Evolutionary conservation across 169 alveolate species (phyloP).

Genomic region (Cryptosporidium andersoni): DNA sequence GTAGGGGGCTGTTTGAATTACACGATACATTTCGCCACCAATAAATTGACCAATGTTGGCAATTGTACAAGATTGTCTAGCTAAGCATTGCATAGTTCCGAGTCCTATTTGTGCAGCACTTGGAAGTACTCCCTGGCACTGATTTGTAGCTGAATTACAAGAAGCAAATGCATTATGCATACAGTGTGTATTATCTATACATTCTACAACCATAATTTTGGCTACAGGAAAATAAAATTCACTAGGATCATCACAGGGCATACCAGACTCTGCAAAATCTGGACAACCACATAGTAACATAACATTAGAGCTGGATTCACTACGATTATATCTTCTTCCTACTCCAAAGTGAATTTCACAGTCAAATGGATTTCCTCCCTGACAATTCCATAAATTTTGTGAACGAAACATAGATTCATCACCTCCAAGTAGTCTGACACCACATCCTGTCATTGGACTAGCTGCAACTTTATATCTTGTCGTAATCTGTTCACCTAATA

Average conservation of each 20-base stretch:
- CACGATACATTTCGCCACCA: slow-evolving; percentile 74
- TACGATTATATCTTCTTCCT: slow-evolving; percentile 67
- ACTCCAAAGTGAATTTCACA: slow-evolving; percentile 71
- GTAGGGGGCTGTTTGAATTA: slow-evolving; percentile 75
- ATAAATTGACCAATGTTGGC: slow-evolving; percentile 66
- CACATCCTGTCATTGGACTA: slow-evolving; percentile 69
- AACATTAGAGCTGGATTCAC: slow-evolving; percentile 30
- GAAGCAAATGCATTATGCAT: slow-evolving; percentile 70
- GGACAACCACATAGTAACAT: slow-evolving; percentile 68
- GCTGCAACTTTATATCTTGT: slow-evolving; percentile 67
- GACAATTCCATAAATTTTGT: slow-evolving; percentile 54
- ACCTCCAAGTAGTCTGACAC: slow-evolving; percentile 42
- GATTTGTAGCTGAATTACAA: slow-evolving; percentile 54
- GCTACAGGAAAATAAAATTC: slow-evolving; percentile 69
- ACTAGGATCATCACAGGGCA: slow-evolving; percentile 71
- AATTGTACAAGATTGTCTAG: slow-evolving; percentile 62
- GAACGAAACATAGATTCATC: slow-evolving; percentile 66
- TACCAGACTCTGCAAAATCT: slow-evolving; percentile 52
- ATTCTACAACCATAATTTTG: slow-evolving; percentile 49
- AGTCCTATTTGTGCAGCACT: slow-evolving; percentile 69
- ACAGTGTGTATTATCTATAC: slow-evolving; percentile 65
- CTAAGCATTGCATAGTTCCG: slow-evolving; percentile 65
- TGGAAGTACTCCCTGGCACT: slow-evolving; percentile 66
- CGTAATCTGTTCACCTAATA: slow-evolving; percentile 62
- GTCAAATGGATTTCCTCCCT: slow-evolving; percentile 70